These are phyloP conservation scores for Stentor coeruleus DNA, from an alignment of 73 alveolate genomes.

Conservation along the genomic window DNA sequence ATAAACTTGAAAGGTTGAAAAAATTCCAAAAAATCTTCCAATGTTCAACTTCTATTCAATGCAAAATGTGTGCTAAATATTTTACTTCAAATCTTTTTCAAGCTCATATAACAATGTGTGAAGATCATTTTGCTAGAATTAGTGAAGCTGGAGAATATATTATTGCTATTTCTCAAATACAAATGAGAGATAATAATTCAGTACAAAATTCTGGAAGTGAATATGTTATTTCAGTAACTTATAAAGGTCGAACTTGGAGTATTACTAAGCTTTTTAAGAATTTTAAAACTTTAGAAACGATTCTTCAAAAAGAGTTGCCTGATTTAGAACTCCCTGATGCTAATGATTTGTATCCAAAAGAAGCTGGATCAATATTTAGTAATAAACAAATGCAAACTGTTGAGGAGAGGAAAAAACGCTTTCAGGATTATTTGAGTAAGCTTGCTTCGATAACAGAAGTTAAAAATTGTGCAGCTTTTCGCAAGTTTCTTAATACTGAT, in stretches of 20 bases:
- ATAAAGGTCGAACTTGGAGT: constrained; percentile 9
- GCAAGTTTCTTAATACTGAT: not conserved
- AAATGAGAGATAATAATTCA: not conserved
- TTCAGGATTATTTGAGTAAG: not conserved
- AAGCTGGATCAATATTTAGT: not conserved
- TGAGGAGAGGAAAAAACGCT: constrained; percentile 17
- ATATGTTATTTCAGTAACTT: constrained; percentile 9
- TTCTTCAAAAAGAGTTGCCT: constrained; percentile 1
- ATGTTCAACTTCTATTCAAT: constrained; percentile 34
- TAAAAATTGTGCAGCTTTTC: not conserved
- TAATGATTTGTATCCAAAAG: not conserved
- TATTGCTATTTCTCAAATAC: not conserved
- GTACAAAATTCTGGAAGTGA: constrained; percentile 13
- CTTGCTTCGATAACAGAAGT: not conserved
- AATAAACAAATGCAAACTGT: not conserved
- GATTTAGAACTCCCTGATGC: constrained; percentile 5
- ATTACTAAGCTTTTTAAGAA: not conserved
- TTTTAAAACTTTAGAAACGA: not conserved
- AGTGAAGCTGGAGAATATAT: constrained; percentile 5
- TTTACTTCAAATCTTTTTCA: constrained; percentile 29
- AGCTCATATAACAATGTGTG: constrained; percentile 20
- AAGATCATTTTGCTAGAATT: no score
- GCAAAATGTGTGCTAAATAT: constrained; percentile 41
- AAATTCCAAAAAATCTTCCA: constrained; percentile 43
- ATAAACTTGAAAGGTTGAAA: constrained; percentile 40